Evolutionary conservation across 2,329 filamentous ascomycete species (phyloP).

Genomic region (Clonostachys solani): DNA sequence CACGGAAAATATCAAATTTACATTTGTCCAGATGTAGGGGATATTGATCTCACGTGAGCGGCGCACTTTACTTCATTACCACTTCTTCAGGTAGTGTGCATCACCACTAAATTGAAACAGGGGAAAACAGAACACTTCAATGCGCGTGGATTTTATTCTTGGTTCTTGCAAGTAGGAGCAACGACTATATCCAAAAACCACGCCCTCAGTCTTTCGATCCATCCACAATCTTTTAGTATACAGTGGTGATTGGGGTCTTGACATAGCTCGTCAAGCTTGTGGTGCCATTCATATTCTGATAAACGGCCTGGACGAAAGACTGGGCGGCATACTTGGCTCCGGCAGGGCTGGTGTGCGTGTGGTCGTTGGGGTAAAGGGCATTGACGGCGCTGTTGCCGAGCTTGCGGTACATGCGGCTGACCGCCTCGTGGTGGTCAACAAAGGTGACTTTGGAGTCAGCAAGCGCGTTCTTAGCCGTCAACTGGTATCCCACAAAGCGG

Average conservation of each 20-base stretch:
- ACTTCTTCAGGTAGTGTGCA: no score
- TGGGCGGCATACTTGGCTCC: conserved; percentile 53
- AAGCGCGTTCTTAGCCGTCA: conserved; percentile 28
- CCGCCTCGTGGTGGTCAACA: conserved; percentile 57
- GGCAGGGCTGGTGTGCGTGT: conserved; percentile 55
- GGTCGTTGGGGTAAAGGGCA: conserved; percentile 51
- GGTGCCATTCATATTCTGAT: conserved; percentile 18
- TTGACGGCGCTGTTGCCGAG: conserved; percentile 46
- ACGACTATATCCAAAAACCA: no score
- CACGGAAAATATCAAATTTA: no score
- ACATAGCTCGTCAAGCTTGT: conserved; percentile 15
- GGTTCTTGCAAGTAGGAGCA: no score
- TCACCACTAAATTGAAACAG: no score
- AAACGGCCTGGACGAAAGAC: conserved; percentile 39
- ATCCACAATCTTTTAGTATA: conserved; percentile 3
- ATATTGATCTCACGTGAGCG: no score
- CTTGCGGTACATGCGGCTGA: conserved; percentile 45
- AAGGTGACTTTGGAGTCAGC: conserved; percentile 40
- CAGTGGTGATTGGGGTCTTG: conserved; percentile 10
- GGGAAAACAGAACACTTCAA: no score
- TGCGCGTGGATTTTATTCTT: no score
- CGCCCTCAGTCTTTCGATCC: no score
- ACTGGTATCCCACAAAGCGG: conserved; percentile 53
- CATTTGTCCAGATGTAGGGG: no score
- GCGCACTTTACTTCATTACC: no score